Conservation (phyloP, 768 basidiomycete genomes). For the Boletus reticuloceps region DNA sequence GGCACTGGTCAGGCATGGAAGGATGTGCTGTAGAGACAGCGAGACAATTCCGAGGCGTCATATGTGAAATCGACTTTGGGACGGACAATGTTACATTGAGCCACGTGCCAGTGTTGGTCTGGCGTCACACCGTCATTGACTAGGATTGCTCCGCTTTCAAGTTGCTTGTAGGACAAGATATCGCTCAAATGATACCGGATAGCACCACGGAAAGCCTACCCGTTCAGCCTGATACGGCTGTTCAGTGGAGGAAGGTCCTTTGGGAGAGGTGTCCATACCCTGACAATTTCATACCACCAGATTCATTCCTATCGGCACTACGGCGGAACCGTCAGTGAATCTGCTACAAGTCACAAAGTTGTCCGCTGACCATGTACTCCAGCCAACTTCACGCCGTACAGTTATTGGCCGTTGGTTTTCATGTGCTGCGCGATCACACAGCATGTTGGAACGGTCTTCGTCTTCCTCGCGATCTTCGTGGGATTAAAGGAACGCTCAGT, state of each 20-base stretch:
- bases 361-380: slow-evolving; percentile 11
- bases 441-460: slow-evolving; percentile 75
- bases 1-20: not conserved
- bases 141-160: no score
- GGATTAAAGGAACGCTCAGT: slow-evolving; percentile 60
- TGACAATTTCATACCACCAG: slow-evolving; percentile 81
- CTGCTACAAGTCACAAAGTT: slow-evolving; percentile 5
- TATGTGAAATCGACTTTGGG: not conserved
- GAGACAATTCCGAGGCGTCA: slow-evolving; percentile 14
- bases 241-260: slow-evolving; percentile 68
- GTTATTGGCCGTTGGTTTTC: slow-evolving; percentile 69
- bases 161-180: no score
- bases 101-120: slow-evolving; percentile 12
- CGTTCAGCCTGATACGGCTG: slow-evolving; percentile 13
- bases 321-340: slow-evolving; percentile 67
- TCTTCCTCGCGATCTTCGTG: slow-evolving; percentile 81
- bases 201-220: not conserved
- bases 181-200: not conserved
- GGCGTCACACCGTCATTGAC: not conserved
- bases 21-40: not conserved
- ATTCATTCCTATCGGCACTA: slow-evolving; percentile 74
- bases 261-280: slow-evolving; percentile 75
- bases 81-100: not conserved
- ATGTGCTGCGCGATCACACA: slow-evolving; percentile 78
- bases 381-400: slow-evolving; percentile 83